These are phyloP conservation scores for Beauveria asiatica DNA, from an alignment of 2,329 filamentous ascomycete species.

Conservation along the genomic window DNA sequence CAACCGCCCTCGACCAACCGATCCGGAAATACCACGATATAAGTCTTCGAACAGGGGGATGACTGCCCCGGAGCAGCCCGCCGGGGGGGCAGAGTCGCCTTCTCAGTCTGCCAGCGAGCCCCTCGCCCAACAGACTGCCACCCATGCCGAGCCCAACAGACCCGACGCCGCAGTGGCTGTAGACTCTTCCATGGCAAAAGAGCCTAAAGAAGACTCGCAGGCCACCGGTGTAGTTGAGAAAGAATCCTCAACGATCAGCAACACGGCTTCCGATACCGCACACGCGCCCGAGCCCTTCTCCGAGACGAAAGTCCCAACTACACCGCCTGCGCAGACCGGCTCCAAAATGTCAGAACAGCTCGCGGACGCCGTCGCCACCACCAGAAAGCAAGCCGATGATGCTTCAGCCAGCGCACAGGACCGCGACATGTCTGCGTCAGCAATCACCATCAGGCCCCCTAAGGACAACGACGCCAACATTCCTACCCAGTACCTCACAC, in stretches of 20 bases:
- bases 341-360: not conserved
- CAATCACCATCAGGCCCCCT: constrained; percentile 40
- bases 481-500: constrained; percentile 35
- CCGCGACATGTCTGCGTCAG: constrained; percentile 36
- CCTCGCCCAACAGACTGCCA: not conserved
- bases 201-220: not conserved
- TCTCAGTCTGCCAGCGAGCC: constrained; percentile 1
- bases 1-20: not conserved
- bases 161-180: not conserved
- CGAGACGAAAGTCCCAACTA: not conserved
- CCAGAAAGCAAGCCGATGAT: not conserved
- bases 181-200: not conserved
- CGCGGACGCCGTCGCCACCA: not conserved
- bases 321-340: constrained; percentile 10
- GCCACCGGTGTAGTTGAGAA: not conserved
- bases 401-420: not conserved
- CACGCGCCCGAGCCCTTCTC: not conserved
- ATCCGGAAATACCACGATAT: not conserved
- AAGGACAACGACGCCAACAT: constrained; percentile 29
- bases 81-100: not conserved
- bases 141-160: not conserved
- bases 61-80: constrained; percentile 11
- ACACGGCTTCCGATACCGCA: not conserved
- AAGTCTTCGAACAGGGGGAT: not conserved
- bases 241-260: not conserved